phyloP scores from a whole-genome alignment of 306 rosid genomes.

The Betula pendula region DNA sequence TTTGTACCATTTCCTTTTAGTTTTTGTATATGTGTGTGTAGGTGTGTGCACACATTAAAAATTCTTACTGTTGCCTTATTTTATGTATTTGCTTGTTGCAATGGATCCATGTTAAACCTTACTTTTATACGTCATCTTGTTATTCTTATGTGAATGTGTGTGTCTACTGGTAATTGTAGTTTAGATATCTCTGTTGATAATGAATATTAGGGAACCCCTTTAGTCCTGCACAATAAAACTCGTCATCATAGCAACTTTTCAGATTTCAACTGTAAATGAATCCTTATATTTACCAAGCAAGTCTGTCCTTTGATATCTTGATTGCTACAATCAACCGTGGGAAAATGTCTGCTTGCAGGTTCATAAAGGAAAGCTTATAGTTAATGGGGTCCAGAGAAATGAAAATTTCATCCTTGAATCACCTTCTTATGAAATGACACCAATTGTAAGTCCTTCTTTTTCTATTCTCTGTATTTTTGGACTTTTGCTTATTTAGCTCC shows the following conservation, averaged over 20 bases:
- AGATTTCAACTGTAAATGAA: slow-evolving; percentile 15
- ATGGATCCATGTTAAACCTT: neutral
- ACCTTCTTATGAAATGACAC: slow-evolving; percentile 82
- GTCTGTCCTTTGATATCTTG: slow-evolving; percentile 6
- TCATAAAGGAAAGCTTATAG: slow-evolving; percentile 79
- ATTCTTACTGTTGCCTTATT: neutral
- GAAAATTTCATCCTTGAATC: slow-evolving; percentile 80
- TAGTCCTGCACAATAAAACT: neutral
- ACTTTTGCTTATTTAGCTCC: too few species aligned
- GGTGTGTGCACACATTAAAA: neutral
- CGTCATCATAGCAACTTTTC: neutral
- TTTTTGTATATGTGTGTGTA: neutral
- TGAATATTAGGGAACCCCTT: neutral
- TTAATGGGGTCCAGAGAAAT: slow-evolving; percentile 89
- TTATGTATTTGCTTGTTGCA: neutral
- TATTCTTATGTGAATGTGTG: neutral
- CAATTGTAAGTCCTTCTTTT: slow-evolving; percentile 79
- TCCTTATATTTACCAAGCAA: slow-evolving; percentile 9
- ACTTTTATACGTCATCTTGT: neutral
- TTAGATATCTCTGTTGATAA: neutral
- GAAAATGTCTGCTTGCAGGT: slow-evolving; percentile 54
- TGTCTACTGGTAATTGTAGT: neutral
- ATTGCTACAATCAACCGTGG: slow-evolving; percentile 11
- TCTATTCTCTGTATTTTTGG: too few species aligned
- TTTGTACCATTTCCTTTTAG: neutral